Evolutionary conservation across 2,329 filamentous ascomycete genomes (phyloP).

Genomic region (Pestalotiopsis sp.): DNA sequence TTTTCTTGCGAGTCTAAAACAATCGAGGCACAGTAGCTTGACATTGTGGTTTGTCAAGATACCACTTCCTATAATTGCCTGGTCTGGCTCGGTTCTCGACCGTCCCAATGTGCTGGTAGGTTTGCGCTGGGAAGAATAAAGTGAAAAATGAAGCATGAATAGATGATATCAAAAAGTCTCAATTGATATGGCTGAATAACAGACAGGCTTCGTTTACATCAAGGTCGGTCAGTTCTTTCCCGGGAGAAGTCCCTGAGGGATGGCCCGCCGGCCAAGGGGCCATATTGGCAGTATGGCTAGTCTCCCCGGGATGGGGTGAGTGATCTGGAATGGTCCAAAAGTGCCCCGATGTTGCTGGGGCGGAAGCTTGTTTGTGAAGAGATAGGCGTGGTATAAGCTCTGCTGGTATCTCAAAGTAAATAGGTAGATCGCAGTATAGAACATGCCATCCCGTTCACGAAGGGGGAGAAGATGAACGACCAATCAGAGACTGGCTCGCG

Average conservation of each 20-base stretch:
- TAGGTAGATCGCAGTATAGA: neutral
- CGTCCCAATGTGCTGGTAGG: neutral
- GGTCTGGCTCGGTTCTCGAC: neutral
- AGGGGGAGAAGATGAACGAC: neutral
- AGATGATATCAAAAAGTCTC: neutral
- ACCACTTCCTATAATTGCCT: neutral
- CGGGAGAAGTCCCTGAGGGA: neutral
- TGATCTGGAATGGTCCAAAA: neutral
- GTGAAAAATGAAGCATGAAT: neutral
- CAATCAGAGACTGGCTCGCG: slow-evolving; percentile 1
- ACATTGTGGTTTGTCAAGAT: no score
- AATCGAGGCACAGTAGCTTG: no score
- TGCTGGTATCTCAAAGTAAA: neutral
- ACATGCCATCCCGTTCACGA: neutral
- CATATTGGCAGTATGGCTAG: neutral
- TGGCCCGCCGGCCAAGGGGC: neutral
- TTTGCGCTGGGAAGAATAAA: neutral
- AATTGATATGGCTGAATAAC: neutral
- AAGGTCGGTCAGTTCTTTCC: neutral
- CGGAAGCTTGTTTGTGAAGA: neutral
- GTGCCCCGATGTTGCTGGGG: neutral
- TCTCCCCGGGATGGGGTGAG: neutral
- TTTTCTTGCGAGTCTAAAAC: no score
- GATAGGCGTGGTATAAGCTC: neutral
- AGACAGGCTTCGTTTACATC: neutral